A percentile compares a stretch with the other conserved stretches of the same genome.
Conservation (phyloP, 2,329 filamentous ascomycete species). For the Alternaria sp. region DNA sequence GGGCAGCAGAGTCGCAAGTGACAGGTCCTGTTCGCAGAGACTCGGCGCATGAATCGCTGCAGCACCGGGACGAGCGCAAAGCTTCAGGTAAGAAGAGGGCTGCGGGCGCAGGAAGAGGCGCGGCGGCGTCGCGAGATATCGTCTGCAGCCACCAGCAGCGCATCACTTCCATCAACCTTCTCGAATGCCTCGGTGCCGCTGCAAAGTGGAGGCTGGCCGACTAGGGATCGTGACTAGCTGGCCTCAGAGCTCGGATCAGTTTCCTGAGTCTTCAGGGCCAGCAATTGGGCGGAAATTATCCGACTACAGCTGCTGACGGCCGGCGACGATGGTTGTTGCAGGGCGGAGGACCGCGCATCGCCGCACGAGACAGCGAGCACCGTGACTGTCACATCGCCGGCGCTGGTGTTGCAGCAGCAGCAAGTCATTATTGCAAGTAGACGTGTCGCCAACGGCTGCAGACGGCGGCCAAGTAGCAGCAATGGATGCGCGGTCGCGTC, state of each 20-base stretch:
- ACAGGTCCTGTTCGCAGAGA: neutral
- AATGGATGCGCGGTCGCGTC: neutral
- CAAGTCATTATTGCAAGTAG: neutral
- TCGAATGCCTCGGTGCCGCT: slow-evolving; percentile 33
- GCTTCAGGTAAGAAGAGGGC: neutral
- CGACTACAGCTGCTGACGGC: slow-evolving; percentile 23
- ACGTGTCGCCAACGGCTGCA: slow-evolving; percentile 7
- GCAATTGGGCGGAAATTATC: slow-evolving; percentile 36
- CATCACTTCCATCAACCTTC: slow-evolving; percentile 43
- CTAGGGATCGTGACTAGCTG: slow-evolving; percentile 18
- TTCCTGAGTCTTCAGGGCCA: slow-evolving; percentile 20
- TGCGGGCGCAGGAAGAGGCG: neutral
- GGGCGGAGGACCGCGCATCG: slow-evolving; percentile 30
- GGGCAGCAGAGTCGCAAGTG: slow-evolving; percentile 8
- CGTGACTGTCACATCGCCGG: slow-evolving; percentile 4
- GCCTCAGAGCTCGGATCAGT: slow-evolving; percentile 25
- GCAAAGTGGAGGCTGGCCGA: slow-evolving; percentile 19
- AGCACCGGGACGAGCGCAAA: neutral
- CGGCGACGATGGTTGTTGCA: slow-evolving; percentile 8
- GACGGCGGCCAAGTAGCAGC: neutral
- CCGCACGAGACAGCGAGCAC: slow-evolving; percentile 20
- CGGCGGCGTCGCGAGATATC: neutral
- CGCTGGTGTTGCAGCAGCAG: slow-evolving; percentile 4
- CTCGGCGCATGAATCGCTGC: neutral
- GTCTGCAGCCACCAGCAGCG: slow-evolving; percentile 25